phyloP scores from a whole-genome alignment of 1,284 basidiomycete species.

The Fistulinella staudtii region DNA sequence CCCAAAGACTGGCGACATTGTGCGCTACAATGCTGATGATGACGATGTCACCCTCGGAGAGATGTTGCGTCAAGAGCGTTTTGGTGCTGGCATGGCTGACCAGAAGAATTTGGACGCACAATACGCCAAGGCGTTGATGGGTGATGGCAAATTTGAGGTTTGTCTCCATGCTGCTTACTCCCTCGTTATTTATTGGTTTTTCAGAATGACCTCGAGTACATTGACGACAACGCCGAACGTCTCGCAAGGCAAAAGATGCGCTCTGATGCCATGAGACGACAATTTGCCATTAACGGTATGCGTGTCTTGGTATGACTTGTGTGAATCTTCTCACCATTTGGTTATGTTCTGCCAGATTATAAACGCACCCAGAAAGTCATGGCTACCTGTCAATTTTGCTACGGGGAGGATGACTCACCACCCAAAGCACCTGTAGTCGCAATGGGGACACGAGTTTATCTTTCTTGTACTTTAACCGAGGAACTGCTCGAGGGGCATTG shows the following conservation, averaged over 20 bases:
- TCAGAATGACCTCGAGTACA: conserved; percentile 85
- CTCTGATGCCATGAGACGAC: conserved; percentile 91
- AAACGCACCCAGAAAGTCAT: conserved; percentile 90
- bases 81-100: conserved; percentile 83
- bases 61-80: conserved; percentile 88
- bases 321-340: not conserved
- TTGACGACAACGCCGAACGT: conserved; percentile 94
- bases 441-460: conserved; percentile 86
- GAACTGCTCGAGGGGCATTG: conserved; percentile 89
- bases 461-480: conserved; percentile 84
- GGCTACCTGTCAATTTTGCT: conserved; percentile 85
- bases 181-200: not conserved
- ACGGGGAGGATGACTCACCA: conserved; percentile 79
- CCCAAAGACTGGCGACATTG: conserved; percentile 79
- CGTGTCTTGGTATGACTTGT: conserved; percentile 1
- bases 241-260: conserved; percentile 93
- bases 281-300: conserved; percentile 92
- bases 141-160: conserved; percentile 84
- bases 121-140: conserved; percentile 83
- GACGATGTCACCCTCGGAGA: conserved; percentile 85
- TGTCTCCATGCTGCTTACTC: conserved; percentile 18
- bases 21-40: conserved; percentile 87
- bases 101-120: conserved; percentile 91
- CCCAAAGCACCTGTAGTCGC: conserved; percentile 86
- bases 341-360: conserved; percentile 62